Evolutionary conservation across 192 early-diverging fungal genomes (phyloP).

Genomic region (Linnemannia exigua): DNA sequence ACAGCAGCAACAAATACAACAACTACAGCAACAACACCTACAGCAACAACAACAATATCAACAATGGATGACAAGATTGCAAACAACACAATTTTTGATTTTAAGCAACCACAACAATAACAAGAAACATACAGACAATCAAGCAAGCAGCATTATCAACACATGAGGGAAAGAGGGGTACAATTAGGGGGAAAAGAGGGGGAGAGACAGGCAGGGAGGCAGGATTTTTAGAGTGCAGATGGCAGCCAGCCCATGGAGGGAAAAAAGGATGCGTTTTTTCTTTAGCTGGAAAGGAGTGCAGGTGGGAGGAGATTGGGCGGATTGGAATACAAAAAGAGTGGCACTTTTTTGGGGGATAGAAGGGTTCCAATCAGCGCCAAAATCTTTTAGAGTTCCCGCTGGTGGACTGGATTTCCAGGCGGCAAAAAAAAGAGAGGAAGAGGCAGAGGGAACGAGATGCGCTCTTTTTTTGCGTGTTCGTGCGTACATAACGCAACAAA

Average conservation of each 20-base stretch:
- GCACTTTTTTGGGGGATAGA: background rate
- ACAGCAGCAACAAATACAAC: too few species aligned
- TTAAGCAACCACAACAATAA: constrained; percentile 7
- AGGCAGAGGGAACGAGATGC: background rate
- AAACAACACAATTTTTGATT: constrained; percentile 4
- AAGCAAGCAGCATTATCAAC: background rate
- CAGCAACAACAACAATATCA: too few species aligned
- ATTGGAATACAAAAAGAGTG: background rate
- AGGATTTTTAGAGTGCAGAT: background rate
- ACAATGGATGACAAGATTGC: background rate
- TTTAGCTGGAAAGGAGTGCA: background rate
- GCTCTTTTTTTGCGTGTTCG: background rate
- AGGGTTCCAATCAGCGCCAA: background rate
- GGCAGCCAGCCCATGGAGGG: background rate
- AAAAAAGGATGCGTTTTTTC: background rate
- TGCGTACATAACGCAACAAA: background rate
- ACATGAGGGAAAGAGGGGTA: background rate
- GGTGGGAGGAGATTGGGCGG: background rate
- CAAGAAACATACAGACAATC: background rate
- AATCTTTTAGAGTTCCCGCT: background rate
- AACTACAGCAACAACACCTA: too few species aligned
- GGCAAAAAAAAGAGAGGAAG: background rate
- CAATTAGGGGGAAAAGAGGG: constrained; percentile 8
- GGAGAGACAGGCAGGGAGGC: background rate
- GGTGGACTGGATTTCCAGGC: background rate